Base-by-base conservation (phyloP, 345 rosid genomes). In the Pseudoturritis turrita region DNA sequence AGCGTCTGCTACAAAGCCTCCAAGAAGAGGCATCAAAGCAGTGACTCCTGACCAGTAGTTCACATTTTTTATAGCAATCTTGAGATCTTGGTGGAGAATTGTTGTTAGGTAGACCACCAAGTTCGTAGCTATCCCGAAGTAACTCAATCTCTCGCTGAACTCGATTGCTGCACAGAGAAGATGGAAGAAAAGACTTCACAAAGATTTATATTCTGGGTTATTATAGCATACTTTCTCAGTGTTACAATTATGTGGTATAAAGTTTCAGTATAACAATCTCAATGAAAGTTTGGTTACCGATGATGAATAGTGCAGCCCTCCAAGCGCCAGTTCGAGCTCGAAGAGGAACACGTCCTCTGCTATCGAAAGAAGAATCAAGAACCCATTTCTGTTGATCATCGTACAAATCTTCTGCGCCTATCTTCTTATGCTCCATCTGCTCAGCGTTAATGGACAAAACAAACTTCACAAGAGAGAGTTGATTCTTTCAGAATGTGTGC, bases 31-130 rank as follows among this genome's bases (percentile, higher is more conserved):
- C 93, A 91, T 89, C 61, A 95, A 65, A 1, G 99, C 87, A 4
- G 99, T 95, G 68, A 91, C 93, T 35, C 97, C 97, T 5, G 88
- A 5, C 97, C 99, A 95, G 71, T 82, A 91, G 81, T 95, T 95
- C 15, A 85, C 99, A 58, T 80, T 88, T 74, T 43, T 89, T 6
- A 89, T 84, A 3, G 97, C 96, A 41, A 89, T 86, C 71, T 88
- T 89, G 18, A 95, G 85, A 62, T 95, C 97, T 75, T 91, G 88
- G 74, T 91, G 96, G 18, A 95, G 79, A 57, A 89, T 88, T 46
- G 71, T 89, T 25, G 92, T 87, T 23, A 95, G 79, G 84, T 95
- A 95, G 31, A 91, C 82, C 58, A 95, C 85, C 65, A 91, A 72
- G 87, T 92, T 95, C 3, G 93, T 82, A 2, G 97, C 90, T 58